Evolutionary conservation across 805 yeast genomes (phyloP).

Genomic region (Ogataea saltuana): DNA sequence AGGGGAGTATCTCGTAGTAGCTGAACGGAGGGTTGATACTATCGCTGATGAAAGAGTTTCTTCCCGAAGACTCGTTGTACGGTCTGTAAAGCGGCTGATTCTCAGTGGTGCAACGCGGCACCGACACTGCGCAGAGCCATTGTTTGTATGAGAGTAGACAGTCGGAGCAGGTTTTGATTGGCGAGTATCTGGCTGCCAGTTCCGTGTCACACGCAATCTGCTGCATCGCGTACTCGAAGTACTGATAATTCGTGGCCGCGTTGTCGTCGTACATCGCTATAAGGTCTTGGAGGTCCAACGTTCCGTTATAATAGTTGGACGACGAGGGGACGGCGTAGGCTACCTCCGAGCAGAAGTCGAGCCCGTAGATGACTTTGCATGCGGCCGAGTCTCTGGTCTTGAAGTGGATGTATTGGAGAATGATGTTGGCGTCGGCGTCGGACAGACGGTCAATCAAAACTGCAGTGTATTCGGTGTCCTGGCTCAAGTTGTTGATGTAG

Average conservation of each 20-base stretch:
- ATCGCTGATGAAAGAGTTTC: constrained; percentile 59
- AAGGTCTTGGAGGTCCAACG: constrained; percentile 37
- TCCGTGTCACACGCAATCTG: constrained; percentile 75
- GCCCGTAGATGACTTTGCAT: constrained; percentile 72
- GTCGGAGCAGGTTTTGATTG: constrained; percentile 68
- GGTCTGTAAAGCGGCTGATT: constrained; percentile 44
- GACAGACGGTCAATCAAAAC: constrained; percentile 55
- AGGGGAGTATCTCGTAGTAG: constrained; percentile 85
- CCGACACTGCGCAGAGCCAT: constrained; percentile 88
- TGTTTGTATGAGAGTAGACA: constrained; percentile 71
- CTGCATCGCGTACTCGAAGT: constrained; percentile 75
- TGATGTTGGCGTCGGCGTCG: constrained; percentile 56
- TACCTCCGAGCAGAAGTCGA: constrained; percentile 76
- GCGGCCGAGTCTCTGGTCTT: constrained; percentile 53
- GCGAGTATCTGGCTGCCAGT: constrained; percentile 67
- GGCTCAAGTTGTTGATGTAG: constrained; percentile 58
- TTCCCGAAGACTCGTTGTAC: constrained; percentile 51
- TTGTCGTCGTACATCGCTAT: constrained; percentile 59
- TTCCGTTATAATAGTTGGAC: constrained; percentile 26
- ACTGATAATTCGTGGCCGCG: constrained; percentile 55
- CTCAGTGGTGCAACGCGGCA: constrained; percentile 78
- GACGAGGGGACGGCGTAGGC: constrained; percentile 82
- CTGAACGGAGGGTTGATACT: constrained; percentile 51
- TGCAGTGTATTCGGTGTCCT: constrained; percentile 63
- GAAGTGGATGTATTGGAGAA: constrained; percentile 58